phyloP scores from a whole-genome alignment of 108 stramenopile species.

The Phaeodactylum tricornutum region DNA sequence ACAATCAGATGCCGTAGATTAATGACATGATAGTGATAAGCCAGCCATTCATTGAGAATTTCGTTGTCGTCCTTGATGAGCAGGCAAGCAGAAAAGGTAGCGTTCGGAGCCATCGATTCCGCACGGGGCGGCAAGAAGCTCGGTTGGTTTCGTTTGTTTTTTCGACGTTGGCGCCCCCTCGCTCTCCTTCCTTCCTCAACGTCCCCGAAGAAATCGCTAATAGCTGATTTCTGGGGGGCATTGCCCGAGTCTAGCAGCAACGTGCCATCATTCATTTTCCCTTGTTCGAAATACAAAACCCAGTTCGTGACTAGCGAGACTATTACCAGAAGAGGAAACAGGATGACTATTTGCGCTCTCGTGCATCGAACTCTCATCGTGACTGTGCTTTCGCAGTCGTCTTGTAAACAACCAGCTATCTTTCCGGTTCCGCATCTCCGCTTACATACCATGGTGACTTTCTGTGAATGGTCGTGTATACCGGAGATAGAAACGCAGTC shows the following conservation, averaged over 20 bases:
- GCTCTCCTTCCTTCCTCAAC: background rate
- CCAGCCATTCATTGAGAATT: constrained; percentile 36
- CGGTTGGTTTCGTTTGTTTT: background rate
- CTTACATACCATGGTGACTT: too few relatives aligned
- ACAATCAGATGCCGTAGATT: constrained; percentile 21
- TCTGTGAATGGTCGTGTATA: too few relatives aligned
- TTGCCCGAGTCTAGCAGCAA: too few relatives aligned
- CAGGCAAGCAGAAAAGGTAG: constrained; percentile 22
- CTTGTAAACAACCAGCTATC: background rate
- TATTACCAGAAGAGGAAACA: constrained; percentile 1
- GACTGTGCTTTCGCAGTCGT: background rate
- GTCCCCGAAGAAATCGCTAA: background rate
- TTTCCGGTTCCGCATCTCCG: too few relatives aligned
- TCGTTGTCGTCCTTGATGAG: constrained; percentile 30
- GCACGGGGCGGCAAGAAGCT: background rate
- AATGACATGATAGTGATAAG: constrained; percentile 34
- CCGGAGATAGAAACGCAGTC: too few relatives aligned
- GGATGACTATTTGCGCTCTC: background rate
- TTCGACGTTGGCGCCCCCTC: background rate
- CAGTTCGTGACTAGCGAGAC: background rate
- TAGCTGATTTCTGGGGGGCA: too few relatives aligned
- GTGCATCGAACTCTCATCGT: constrained; percentile 1
- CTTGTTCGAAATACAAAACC: too few relatives aligned
- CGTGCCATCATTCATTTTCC: too few relatives aligned
- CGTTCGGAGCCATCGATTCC: constrained; percentile 1